Percentiles rank a stretch among this genome's conserved stretches.
Conservation (phyloP, 441 rosid species). For the Pelargonium australe region DNA sequence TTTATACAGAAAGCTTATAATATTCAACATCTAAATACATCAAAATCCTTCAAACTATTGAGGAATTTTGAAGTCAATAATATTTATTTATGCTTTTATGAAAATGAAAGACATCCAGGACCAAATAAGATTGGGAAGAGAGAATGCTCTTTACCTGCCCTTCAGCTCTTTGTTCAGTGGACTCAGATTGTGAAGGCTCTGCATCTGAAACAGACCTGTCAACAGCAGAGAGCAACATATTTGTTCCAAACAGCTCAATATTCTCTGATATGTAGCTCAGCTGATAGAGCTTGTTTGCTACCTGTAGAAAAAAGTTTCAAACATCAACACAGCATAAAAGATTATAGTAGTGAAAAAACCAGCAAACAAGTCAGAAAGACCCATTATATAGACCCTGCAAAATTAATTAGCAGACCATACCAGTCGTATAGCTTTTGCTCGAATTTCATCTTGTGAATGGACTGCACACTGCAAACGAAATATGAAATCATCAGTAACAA, state of each 20-base stretch:
- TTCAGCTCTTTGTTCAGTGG: conserved; percentile 42
- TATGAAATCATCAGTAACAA: background rate
- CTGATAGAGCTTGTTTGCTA: conserved; percentile 93
- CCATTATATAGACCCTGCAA: conserved; percentile 11
- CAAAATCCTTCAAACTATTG: too few species aligned
- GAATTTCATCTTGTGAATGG: conserved; percentile 90
- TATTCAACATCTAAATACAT: too few species aligned
- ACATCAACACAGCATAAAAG: background rate
- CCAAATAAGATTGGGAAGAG: conserved; percentile 1
- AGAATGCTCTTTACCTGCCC: conserved; percentile 46
- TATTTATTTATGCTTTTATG: background rate
- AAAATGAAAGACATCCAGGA: background rate
- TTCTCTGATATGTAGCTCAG: conserved; percentile 60
- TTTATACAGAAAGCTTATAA: too few species aligned
- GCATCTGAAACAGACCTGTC: conserved; percentile 40
- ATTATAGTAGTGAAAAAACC: background rate
- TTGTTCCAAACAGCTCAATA: conserved; percentile 88
- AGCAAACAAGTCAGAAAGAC: conserved; percentile 10
- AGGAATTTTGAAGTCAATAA: too few species aligned
- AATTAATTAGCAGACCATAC: conserved; percentile 35
- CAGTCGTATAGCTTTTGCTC: conserved; percentile 95
- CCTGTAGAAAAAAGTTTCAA: conserved; percentile 37
- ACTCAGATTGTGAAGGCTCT: conserved; percentile 41
- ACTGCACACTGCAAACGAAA: conserved; percentile 78
- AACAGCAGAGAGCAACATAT: conserved; percentile 69